These are phyloP conservation scores for Agaricales sp. DNA, from an alignment of 1,284 basidiomycete species.

Conservation along the genomic window DNA sequence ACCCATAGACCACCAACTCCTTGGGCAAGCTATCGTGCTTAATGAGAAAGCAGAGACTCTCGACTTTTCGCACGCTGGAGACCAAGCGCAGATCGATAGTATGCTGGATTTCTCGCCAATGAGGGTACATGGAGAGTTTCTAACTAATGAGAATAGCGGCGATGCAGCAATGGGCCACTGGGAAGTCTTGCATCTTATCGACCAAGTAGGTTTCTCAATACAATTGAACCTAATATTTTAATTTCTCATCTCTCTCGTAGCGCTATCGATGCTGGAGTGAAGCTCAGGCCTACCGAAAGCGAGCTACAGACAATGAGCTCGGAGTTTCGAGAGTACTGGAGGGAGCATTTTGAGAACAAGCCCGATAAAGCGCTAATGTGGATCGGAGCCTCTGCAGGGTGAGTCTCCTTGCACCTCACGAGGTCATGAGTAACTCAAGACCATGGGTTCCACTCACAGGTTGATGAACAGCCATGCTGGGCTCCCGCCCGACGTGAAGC, in stretches of 20 bases:
- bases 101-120: no score
- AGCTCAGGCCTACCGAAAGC: conserved; percentile 24
- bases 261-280: conserved; percentile 24
- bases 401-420: not conserved
- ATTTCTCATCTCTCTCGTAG: no score
- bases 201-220: no score
- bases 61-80: no score
- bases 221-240: no score
- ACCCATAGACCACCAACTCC: not conserved
- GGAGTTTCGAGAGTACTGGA: conserved; percentile 27
- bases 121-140: no score
- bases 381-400: conserved; percentile 21
- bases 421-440: conserved; percentile 4
- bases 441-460: conserved; percentile 14
- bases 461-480: conserved; percentile 4
- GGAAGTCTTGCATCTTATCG: no score
- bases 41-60: no score
- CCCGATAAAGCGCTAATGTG: conserved; percentile 28
- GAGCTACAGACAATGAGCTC: conserved; percentile 26
- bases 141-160: no score
- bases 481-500: conserved; percentile 3
- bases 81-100: no score
- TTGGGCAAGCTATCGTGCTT: no score
- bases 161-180: no score
- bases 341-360: conserved; percentile 21